Base-by-base conservation (phyloP, 345 rosid genomes). In the Durio zibethinus region DNA sequence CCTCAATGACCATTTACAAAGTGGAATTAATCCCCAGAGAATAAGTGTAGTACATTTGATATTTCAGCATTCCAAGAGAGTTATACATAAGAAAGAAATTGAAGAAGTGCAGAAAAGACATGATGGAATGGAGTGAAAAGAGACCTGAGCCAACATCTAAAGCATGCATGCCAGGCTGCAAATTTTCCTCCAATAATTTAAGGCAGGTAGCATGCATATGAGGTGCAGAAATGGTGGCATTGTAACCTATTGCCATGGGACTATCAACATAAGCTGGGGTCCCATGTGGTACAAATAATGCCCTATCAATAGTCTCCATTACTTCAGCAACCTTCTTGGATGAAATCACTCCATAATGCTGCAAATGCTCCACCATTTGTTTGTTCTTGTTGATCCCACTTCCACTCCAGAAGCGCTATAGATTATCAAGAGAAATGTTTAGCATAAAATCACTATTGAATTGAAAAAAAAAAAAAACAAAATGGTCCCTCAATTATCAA, bases 191-290 rank as follows among this genome's bases (percentile, higher is more conserved):
- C 82, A 97, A 77, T 78, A 97, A 83, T 74, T 91, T 89, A 74
- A 97, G 91, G 87, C 99, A 94, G 18, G 87, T 92, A 8, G 97
- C 99, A 82, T 97, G 99, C 99, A 97, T 94, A 84, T 97, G 97
- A 43, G 99, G 99, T 20, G 99, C 99, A 67, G 98, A 97, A 56
- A 97, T 97, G 47, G 98, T 94, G 52, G 94, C 99, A 84, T 97
- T 97, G 82, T 91, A 94, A 76, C 99, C 99, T 60, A 97, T 94
- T 7, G 97, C 68, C 84, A 92, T 79, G 7, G 99, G 98, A 53
- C 88, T 89, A 79, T 97, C 99, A 76, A 76, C 86, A 81, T 97
- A 97, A 68, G 99, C 85, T 2, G 91, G 85, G 12, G 86, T 75
- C 23, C 90, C 94, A 43, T 82, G 85, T 10, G 97, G 93, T 45